Percentiles rank a stretch among this genome's conserved stretches.
These are phyloP conservation scores for Leccinum cinnamomeum DNA, from an alignment of 1,284 basidiomycete genomes.

Conservation along the genomic window DNA sequence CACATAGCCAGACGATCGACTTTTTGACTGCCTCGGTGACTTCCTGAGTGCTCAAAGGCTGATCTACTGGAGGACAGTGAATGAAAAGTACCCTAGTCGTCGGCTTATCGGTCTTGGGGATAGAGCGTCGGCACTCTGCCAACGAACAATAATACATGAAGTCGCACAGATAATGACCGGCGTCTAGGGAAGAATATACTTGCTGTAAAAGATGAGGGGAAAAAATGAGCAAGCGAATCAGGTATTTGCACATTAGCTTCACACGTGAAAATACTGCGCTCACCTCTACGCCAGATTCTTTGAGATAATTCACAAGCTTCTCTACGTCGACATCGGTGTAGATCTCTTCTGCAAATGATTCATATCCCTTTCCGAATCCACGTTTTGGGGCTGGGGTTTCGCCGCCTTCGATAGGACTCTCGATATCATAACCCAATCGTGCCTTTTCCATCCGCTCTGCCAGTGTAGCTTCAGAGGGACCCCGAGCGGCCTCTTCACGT, in stretches of 20 bases:
- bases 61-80: constrained; percentile 66
- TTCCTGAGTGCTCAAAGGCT: constrained; percentile 61
- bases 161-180: constrained; percentile 76
- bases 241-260: constrained; percentile 3
- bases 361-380: constrained; percentile 53
- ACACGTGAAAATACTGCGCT: constrained; percentile 18
- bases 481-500: constrained; percentile 27
- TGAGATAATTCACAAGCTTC: constrained; percentile 55
- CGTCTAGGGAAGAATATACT: constrained; percentile 72
- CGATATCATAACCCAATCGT: constrained; percentile 31
- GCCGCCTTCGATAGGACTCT: constrained; percentile 28
- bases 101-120: constrained; percentile 55
- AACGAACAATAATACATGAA: constrained; percentile 78
- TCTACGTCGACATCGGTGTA: constrained; percentile 49
- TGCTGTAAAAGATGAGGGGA: constrained; percentile 40
- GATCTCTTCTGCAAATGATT: constrained; percentile 46
- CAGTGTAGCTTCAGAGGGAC: constrained; percentile 32
- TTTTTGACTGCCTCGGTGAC: constrained; percentile 64
- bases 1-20: constrained; percentile 59
- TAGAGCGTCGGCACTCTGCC: constrained; percentile 61
- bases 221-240: constrained; percentile 4
- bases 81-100: constrained; percentile 65
- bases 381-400: constrained; percentile 42
- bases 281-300: constrained; percentile 58
- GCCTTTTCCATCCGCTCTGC: constrained; percentile 38